phyloP scores from a whole-genome alignment of 306 rosid species.

The Vigna hirtella region DNA sequence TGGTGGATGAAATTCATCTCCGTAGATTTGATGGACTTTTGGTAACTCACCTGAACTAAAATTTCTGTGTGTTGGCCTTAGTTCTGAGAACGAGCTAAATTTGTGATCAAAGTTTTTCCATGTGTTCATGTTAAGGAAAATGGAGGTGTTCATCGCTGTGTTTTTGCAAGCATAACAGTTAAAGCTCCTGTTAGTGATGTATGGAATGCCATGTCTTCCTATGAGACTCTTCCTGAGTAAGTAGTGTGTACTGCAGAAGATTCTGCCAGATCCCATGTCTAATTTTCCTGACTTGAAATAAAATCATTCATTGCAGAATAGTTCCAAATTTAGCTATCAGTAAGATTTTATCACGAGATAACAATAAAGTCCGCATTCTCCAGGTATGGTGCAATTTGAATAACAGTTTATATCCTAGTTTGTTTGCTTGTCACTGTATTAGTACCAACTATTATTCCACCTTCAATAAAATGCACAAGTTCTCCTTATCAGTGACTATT shows the following conservation, averaged over 20 bases:
- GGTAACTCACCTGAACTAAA: conserved; percentile 59
- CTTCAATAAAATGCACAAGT: neutral
- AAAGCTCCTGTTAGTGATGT: conserved; percentile 94
- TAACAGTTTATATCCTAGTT: conserved; percentile 1
- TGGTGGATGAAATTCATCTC: conserved; percentile 98
- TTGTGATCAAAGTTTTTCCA: conserved; percentile 23
- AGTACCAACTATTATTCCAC: neutral
- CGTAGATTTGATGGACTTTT: conserved; percentile 96
- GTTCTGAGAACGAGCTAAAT: conserved; percentile 27
- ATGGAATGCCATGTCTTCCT: conserved; percentile 84
- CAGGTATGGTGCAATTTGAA: conserved; percentile 65
- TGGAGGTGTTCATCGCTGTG: conserved; percentile 98
- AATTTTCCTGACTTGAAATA: conserved; percentile 41
- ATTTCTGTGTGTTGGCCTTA: conserved; percentile 36
- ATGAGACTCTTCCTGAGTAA: conserved; percentile 97
- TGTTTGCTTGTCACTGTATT: conserved; percentile 23
- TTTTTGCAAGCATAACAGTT: conserved; percentile 94
- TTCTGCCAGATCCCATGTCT: conserved; percentile 22
- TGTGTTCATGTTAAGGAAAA: conserved; percentile 77
- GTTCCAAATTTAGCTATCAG: conserved; percentile 98
- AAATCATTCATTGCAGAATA: conserved; percentile 63
- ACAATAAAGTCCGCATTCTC: conserved; percentile 93
- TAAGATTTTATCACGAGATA: conserved; percentile 85
- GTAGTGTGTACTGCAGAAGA: conserved; percentile 36
- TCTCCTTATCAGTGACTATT: conserved; percentile 20